These are phyloP conservation scores for Coriaria nepalensis DNA, from an alignment of 306 rosid species.

Conservation along the genomic window DNA sequence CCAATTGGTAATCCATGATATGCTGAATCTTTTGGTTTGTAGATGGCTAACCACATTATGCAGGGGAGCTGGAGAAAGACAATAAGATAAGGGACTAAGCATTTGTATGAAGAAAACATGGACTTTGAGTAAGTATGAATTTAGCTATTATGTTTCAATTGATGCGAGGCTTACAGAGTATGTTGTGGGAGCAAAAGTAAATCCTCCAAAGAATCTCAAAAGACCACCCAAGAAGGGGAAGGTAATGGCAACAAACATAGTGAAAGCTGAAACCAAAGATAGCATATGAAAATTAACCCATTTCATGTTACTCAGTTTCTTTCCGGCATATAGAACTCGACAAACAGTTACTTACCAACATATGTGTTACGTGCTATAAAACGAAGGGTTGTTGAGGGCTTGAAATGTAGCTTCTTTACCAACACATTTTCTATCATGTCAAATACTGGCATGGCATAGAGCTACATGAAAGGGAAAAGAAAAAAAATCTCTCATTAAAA, in stretches of 20 bases:
- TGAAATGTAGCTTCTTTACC: constrained; percentile 56
- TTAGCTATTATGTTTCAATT: too few relatives aligned
- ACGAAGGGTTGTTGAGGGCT: constrained; percentile 41
- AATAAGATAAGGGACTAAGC: background rate
- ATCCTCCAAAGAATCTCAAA: constrained; percentile 72
- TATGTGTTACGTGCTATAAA: constrained; percentile 44
- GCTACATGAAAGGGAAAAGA: constrained; percentile 18
- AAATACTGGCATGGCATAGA: constrained; percentile 88
- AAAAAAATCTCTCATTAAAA: background rate
- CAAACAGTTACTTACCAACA: constrained; percentile 45
- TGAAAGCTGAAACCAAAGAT: constrained; percentile 29
- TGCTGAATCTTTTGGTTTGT: constrained; percentile 59
- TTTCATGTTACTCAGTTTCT: background rate
- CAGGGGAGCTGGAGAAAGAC: constrained; percentile 62
- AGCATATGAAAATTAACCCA: too few relatives aligned
- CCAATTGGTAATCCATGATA: constrained; percentile 74
- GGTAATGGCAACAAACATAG: constrained; percentile 60
- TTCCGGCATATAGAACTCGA: too few relatives aligned
- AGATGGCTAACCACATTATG: constrained; percentile 66
- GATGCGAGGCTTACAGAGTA: constrained; percentile 48
- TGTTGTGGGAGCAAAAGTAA: constrained; percentile 83
- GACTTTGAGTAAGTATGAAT: too few relatives aligned
- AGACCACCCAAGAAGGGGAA: constrained; percentile 75
- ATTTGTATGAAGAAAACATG: too few relatives aligned
- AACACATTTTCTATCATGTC: constrained; percentile 78